Evolutionary conservation across 1,284 basidiomycete species (phyloP), one percentile per base, ranked within the genome.

Genomic region (Veloboletus limbatus): DNA sequence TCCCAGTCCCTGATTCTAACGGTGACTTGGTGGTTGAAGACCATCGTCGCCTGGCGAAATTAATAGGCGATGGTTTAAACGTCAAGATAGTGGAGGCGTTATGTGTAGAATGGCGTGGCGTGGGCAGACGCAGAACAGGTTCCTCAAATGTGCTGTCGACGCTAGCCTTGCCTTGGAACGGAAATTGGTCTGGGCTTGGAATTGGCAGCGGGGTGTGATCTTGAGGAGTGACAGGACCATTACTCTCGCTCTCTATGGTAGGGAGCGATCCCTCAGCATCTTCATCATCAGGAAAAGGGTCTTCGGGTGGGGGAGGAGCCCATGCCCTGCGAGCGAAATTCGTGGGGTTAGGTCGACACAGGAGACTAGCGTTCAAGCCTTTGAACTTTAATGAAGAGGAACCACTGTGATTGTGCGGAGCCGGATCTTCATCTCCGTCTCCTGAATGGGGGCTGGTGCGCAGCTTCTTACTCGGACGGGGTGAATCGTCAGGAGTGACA

Each of bases 21-120:
- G 67, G 58, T 40, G 67, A 63, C 48, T 59, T 61, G 49, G 54
- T 40, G 24, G 55, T 48, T 42, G 73, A 69, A 45, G 71, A 73
- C 78, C 78, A 79, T 34, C 77, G 72, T 43, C 75, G 73, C 48
- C 69, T 71, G 10, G 78, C 77, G 52, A 77, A 73, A 57, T 74
- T 77, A 65, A 74, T 68, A 13, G 79, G 77, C 34, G 74, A 74
- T 18, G 78, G 78, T 49, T 73, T 75, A 60, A 72, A 71, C 24
- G 71, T 62, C 53, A 68, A 63, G 48, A 63, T 63, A 35, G 59
- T 56, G 43, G 63, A 53, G 27, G 60, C n/a, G 41, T 39, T 45
- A 26, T 54, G 47, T 31, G 41, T 37, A 38, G 44, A 41, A 49
- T 39, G 50, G 54, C 53, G 50, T 60, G 60, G 53, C 44, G 53